These are phyloP conservation scores for Cryptococcus neoformans DNA, from an alignment of 1,284 basidiomycete genomes.

Conservation along the genomic window DNA sequence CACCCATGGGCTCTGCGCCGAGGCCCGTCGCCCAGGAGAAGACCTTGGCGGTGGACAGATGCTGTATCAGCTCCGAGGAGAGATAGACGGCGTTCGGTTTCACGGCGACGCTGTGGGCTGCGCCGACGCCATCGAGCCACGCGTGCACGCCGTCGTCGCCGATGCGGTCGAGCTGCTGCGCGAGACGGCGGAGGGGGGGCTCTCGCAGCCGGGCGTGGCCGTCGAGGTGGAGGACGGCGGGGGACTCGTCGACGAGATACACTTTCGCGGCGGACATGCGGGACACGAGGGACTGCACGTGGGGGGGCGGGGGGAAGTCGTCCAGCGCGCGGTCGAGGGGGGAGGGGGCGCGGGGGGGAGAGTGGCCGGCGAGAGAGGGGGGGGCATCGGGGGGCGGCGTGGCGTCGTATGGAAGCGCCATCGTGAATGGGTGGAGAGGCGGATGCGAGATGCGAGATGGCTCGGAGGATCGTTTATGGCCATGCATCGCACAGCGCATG, in stretches of 20 bases:
- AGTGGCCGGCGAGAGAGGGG: not conserved
- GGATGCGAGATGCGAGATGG: not conserved
- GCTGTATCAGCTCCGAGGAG: constrained; percentile 39
- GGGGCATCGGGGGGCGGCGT: constrained; percentile 24
- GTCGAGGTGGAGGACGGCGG: constrained; percentile 36
- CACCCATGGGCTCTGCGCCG: constrained; percentile 40
- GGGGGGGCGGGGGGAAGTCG: constrained; percentile 33
- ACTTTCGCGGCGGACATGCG: constrained; percentile 45
- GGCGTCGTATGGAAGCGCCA: constrained; percentile 38
- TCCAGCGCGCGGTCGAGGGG: constrained; percentile 36
- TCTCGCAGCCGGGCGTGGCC: constrained; percentile 11
- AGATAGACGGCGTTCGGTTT: constrained; percentile 35
- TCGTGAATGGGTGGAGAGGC: not conserved
- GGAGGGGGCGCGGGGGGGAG: not conserved
- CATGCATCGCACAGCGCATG: too few relatives aligned
- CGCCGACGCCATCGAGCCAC: too few relatives aligned
- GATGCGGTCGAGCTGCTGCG: too few relatives aligned
- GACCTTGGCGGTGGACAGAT: constrained; percentile 42
- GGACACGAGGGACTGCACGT: constrained; percentile 38
- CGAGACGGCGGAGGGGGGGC: too few relatives aligned
- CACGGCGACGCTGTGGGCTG: constrained; percentile 9
- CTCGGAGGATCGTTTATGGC: too few relatives aligned
- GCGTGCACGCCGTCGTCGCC: too few relatives aligned
- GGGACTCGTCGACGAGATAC: constrained; percentile 41
- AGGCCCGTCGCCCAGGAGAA: constrained; percentile 39